phyloP scores from a whole-genome alignment of 306 rosid species.

The Lathyrus aphaca region DNA sequence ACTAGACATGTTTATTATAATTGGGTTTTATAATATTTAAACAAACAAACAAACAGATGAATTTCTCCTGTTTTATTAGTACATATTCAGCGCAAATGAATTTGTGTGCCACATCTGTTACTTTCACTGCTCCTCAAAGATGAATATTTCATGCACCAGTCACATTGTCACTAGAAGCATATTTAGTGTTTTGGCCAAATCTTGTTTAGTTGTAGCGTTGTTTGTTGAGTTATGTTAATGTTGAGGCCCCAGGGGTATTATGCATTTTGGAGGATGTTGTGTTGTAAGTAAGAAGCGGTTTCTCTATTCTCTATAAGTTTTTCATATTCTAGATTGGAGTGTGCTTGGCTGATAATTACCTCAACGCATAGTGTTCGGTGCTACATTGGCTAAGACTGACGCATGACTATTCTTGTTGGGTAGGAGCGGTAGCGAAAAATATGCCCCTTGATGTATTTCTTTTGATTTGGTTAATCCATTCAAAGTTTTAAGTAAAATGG shows the following conservation, averaged over 20 bases:
- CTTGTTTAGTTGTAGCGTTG: conserved; percentile 12
- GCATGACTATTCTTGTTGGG: conserved; percentile 2
- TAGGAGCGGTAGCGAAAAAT: not conserved
- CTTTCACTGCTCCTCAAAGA: not conserved
- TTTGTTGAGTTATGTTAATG: not conserved
- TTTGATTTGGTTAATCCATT: not conserved
- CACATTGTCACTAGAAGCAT: not conserved
- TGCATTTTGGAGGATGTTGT: not conserved
- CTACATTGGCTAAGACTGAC: too few species aligned
- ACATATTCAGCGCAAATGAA: not conserved
- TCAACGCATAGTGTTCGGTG: too few species aligned
- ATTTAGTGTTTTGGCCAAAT: not conserved
- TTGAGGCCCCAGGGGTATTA: conserved; percentile 15
- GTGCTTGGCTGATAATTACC: too few species aligned
- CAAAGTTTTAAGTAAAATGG: not conserved
- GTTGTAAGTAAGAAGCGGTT: not conserved
- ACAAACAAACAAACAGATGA: not conserved
- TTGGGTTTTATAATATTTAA: too few species aligned
- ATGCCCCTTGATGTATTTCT: not conserved
- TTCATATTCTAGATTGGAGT: not conserved
- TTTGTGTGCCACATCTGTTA: conserved; percentile 15
- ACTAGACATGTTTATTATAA: not conserved
- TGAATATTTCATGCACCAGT: not conserved
- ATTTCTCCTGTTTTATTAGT: not conserved
- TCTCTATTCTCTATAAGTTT: not conserved